These are phyloP conservation scores for Hypoxylon rubiginosum DNA, from an alignment of 2,329 filamentous ascomycete species.

Conservation along the genomic window DNA sequence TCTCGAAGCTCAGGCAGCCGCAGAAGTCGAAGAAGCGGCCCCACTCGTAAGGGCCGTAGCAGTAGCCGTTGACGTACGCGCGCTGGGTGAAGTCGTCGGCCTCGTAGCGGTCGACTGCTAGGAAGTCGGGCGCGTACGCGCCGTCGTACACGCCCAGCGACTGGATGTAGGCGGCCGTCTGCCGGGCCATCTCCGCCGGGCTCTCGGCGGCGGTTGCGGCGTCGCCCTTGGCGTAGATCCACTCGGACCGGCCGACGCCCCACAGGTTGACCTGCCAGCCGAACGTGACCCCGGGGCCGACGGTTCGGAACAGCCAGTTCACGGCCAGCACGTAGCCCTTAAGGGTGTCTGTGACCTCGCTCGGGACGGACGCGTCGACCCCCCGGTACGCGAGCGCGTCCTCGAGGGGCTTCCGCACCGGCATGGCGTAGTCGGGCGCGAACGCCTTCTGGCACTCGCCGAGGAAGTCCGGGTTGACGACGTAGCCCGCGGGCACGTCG, in stretches of 20 bases:
- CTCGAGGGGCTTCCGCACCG: constrained; percentile 7
- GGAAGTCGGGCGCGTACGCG: constrained; percentile 8
- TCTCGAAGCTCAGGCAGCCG: constrained; percentile 3
- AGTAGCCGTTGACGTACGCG: constrained; percentile 17
- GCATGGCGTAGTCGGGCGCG: constrained; percentile 8
- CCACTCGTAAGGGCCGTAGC: constrained; percentile 21
- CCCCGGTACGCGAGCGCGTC: constrained; percentile 5
- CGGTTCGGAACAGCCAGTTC: constrained; percentile 14
- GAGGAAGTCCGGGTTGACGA: constrained; percentile 22
- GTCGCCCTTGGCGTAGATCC: constrained; percentile 13
- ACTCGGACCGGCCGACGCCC: constrained; percentile 11
- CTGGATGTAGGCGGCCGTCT: constrained; percentile 20
- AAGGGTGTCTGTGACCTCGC: constrained; percentile 11
- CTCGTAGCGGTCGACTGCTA: constrained; percentile 24
- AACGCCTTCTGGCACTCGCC: constrained; percentile 11
- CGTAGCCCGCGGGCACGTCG: constrained; percentile 2
- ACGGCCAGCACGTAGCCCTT: constrained; percentile 16
- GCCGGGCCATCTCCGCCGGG: constrained; percentile 4
- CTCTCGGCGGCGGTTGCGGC: no score
- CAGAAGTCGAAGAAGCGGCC: constrained; percentile 21
- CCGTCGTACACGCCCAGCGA: constrained; percentile 10
- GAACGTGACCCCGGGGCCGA: constrained; percentile 6
- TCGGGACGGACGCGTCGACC: constrained; percentile 6
- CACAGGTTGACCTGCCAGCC: constrained; percentile 18
- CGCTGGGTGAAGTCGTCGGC: constrained; percentile 19